Conservation (phyloP, 257 asterid species). For the Solanum sparsipilum region DNA sequence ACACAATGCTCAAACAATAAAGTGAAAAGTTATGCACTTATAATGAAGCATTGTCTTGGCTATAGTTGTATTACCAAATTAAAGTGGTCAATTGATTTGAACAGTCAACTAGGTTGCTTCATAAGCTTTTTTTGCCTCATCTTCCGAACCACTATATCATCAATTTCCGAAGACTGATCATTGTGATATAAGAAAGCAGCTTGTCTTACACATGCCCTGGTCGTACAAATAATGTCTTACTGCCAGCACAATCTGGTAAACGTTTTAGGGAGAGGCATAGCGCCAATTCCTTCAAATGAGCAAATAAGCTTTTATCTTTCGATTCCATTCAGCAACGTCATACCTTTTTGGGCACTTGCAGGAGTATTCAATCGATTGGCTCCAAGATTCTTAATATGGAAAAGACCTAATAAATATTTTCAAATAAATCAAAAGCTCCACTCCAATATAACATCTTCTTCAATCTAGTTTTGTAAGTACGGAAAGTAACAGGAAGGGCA, state of each 20-base stretch:
- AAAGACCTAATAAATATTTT: background rate
- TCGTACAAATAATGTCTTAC: background rate
- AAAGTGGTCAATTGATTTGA: background rate
- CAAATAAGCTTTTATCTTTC: background rate
- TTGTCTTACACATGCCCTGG: background rate
- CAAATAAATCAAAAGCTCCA: background rate
- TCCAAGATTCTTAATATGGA: background rate
- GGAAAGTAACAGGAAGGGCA: background rate
- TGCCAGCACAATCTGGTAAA: background rate
- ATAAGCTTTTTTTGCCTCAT: background rate
- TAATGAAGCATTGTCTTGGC: background rate
- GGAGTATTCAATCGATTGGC: background rate
- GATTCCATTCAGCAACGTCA: background rate
- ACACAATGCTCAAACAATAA: background rate
- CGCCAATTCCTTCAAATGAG: background rate
- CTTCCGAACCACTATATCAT: slow-evolving; percentile 1
- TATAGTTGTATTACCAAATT: background rate
- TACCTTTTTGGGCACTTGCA: background rate
- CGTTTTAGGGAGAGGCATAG: background rate
- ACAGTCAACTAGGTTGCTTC: background rate
- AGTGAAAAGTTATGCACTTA: background rate
- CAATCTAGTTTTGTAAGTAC: background rate
- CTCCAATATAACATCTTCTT: background rate
- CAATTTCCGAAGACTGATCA: background rate
- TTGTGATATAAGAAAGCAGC: background rate